Conservation (phyloP, 805 yeast genomes). For the Yamadazyma olivae region DNA sequence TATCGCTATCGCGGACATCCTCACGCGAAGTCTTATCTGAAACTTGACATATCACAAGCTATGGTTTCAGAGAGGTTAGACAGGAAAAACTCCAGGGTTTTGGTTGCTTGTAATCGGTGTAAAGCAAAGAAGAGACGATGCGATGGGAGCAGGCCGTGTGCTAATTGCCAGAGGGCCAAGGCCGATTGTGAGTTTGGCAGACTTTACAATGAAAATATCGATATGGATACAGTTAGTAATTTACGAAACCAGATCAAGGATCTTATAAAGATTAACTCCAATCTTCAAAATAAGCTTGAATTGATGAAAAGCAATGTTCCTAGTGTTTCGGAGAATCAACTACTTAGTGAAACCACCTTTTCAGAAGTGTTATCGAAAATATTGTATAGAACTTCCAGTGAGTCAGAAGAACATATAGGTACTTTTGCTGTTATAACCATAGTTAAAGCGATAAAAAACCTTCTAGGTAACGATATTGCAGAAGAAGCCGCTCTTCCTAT, state of each 20-base stretch:
- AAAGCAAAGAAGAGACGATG: slow-evolving; percentile 12
- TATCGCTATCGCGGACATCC: too few relatives aligned
- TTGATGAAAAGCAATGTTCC: not conserved
- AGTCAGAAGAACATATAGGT: slow-evolving; percentile 12
- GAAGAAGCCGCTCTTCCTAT: slow-evolving; percentile 3
- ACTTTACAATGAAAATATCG: not conserved
- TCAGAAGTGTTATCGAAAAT: slow-evolving; percentile 8
- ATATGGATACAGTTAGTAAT: not conserved
- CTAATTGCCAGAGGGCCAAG: slow-evolving; percentile 1
- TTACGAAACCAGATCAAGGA: not conserved
- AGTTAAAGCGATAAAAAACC: slow-evolving; percentile 10
- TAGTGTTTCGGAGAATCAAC: not conserved
- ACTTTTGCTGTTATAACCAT: slow-evolving; percentile 13
- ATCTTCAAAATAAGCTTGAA: not conserved
- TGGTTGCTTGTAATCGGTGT: slow-evolving; percentile 12
- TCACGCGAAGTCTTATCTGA: too few relatives aligned
- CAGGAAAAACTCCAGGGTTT: slow-evolving; percentile 3
- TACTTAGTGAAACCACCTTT: slow-evolving; percentile 9
- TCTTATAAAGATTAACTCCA: not conserved
- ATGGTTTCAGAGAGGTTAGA: too few relatives aligned
- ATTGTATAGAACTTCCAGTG: slow-evolving; percentile 5
- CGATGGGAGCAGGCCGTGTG: slow-evolving; percentile 8
- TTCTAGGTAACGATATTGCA: slow-evolving; percentile 1
- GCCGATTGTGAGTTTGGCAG: slow-evolving; percentile 4
- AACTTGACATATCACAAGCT: too few relatives aligned